Percentiles rank a stretch among this genome's conserved stretches.
phyloP scores from a whole-genome alignment of 768 basidiomycete genomes.

The Suillus lakei region DNA sequence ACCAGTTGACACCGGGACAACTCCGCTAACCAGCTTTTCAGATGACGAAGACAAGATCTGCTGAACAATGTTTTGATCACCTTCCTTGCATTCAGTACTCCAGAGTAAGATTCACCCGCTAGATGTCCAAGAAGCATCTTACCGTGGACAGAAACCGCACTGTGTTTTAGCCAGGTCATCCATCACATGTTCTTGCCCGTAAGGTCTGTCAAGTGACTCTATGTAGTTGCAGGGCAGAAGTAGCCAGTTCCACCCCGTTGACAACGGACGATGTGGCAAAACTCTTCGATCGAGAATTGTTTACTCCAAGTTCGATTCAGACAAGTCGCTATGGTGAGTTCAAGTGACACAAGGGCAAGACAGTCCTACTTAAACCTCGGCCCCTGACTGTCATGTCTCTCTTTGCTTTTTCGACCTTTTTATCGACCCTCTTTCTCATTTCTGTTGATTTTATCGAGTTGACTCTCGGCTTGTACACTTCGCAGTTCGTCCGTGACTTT shows the following conservation, averaged over 20 bases:
- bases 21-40: neutral
- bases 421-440: constrained; percentile 31
- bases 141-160: too few relatives aligned
- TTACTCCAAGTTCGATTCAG: neutral
- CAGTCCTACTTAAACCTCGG: constrained; percentile 11
- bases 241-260: constrained; percentile 5
- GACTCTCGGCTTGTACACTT: constrained; percentile 61
- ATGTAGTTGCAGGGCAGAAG: neutral
- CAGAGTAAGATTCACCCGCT: neutral
- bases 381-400: constrained; percentile 2
- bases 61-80: too few relatives aligned
- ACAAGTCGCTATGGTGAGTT: constrained; percentile 19
- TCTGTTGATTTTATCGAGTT: constrained; percentile 61
- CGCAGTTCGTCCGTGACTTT: constrained; percentile 44
- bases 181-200: neutral
- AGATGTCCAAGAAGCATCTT: neutral
- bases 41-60: neutral
- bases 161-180: neutral
- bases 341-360: constrained; percentile 5
- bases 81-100: neutral
- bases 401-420: constrained; percentile 26
- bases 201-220: neutral
- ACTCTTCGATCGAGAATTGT: constrained; percentile 3
- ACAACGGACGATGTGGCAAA: constrained; percentile 16
- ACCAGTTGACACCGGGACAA: constrained; percentile 4